These are phyloP conservation scores for Yamagishiella unicocca DNA, from an alignment of 139 green algal species.

Conservation along the genomic window DNA sequence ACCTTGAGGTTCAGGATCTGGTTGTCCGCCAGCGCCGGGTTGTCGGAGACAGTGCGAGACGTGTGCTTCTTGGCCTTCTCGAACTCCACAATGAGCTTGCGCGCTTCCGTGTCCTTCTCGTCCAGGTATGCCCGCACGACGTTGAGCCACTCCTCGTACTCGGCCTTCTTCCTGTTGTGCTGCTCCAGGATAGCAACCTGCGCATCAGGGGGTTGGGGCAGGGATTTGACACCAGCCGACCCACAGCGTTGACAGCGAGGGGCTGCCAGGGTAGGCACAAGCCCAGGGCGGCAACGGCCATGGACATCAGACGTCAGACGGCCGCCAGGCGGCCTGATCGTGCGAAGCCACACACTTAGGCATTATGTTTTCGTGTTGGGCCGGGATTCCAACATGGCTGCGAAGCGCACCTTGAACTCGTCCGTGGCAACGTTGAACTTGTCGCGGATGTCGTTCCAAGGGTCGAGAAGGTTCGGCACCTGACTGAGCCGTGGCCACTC, in stretches of 20 bases:
- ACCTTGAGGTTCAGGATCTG: conserved; percentile 56
- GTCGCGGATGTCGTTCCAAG: conserved; percentile 77
- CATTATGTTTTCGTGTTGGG: too few relatives aligned
- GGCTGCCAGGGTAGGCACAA: too few relatives aligned
- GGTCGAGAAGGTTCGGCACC: conserved; percentile 75
- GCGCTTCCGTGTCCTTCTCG: conserved; percentile 53
- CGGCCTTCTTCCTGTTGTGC: conserved; percentile 74
- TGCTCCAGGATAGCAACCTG: conserved; percentile 70
- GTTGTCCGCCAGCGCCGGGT: neutral
- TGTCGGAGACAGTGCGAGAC: conserved; percentile 45
- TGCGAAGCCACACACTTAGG: too few relatives aligned
- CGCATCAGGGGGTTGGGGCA: too few relatives aligned
- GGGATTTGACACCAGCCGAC: too few relatives aligned
- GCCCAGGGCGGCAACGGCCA: too few relatives aligned
- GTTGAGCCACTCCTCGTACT: conserved; percentile 68
- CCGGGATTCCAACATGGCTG: neutral
- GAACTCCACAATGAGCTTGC: conserved; percentile 62
- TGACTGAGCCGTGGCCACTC: conserved; percentile 68
- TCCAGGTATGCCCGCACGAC: conserved; percentile 54
- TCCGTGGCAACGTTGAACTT: conserved; percentile 76
- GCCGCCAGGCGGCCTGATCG: too few relatives aligned
- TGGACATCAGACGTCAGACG: too few relatives aligned
- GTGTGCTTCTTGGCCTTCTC: conserved; percentile 77
- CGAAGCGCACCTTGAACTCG: conserved; percentile 75
- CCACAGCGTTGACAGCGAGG: too few relatives aligned